These are phyloP conservation scores for Alternaria sp. DNA, from an alignment of 2,329 filamentous ascomycete species.

Conservation along the genomic window DNA sequence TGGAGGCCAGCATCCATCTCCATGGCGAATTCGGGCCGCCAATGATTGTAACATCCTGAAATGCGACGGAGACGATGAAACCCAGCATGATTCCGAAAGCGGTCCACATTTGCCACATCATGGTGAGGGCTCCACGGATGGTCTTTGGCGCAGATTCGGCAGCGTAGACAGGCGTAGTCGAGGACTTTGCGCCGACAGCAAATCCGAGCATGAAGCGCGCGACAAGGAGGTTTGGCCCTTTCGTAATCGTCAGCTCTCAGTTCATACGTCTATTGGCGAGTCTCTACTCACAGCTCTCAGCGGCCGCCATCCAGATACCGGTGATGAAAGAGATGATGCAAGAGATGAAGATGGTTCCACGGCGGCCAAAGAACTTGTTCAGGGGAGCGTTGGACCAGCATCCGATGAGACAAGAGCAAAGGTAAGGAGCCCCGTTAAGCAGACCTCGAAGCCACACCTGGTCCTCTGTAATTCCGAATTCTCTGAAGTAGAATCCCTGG, in stretches of 20 bases:
- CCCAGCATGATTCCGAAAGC: constrained; percentile 44
- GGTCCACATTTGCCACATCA: constrained; percentile 60
- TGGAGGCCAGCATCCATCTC: constrained; percentile 44
- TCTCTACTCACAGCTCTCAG: constrained; percentile 26
- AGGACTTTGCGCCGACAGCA: constrained; percentile 42
- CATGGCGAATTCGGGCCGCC: constrained; percentile 33
- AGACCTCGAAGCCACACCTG: constrained; percentile 39
- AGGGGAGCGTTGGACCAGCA: constrained; percentile 44
- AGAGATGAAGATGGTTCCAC: constrained; percentile 43
- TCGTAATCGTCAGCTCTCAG: not conserved
- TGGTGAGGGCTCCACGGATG: constrained; percentile 58
- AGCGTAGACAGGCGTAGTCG: constrained; percentile 56
- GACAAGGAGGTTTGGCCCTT: constrained; percentile 38
- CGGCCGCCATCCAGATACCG: constrained; percentile 41
- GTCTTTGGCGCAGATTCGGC: constrained; percentile 57
- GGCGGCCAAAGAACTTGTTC: constrained; percentile 39
- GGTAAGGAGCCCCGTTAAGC: constrained; percentile 36
- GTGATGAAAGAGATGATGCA: constrained; percentile 43
- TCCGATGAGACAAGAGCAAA: constrained; percentile 50
- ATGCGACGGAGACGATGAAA: constrained; percentile 40
- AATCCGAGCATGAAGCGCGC: constrained; percentile 43
- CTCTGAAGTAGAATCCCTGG: constrained; percentile 38
- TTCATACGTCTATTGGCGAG: not conserved
- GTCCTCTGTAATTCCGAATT: constrained; percentile 31
- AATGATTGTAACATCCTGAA: constrained; percentile 34